Percentiles rank a stretch among this genome's conserved stretches.
Conservation (phyloP, 257 asterid species). For the Jaltomata sinuosa region DNA sequence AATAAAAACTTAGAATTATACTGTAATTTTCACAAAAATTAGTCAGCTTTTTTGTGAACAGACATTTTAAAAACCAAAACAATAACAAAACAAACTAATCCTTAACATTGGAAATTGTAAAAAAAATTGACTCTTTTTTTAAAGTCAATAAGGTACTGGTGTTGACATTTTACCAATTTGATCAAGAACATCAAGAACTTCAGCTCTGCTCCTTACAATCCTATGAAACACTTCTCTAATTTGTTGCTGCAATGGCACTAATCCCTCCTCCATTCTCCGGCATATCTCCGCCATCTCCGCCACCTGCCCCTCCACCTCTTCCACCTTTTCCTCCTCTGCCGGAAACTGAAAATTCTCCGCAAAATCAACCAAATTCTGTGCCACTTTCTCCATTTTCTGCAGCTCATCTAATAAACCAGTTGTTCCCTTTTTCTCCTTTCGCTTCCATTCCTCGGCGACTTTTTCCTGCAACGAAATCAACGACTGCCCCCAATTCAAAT, state of each 20-base stretch:
- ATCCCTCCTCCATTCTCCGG: conserved; percentile 71
- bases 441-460: conserved; percentile 85
- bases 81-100: background rate
- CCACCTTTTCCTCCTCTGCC: conserved; percentile 61
- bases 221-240: conserved; percentile 85
- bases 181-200: conserved; percentile 72
- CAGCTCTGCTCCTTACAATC: conserved; percentile 85
- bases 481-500: conserved; percentile 61
- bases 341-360: conserved; percentile 56
- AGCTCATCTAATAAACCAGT: conserved; percentile 70
- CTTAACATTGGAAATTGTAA: background rate
- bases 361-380: conserved; percentile 45
- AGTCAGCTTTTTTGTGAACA: background rate
- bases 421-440: conserved; percentile 70
- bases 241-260: conserved; percentile 64
- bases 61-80: background rate
- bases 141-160: conserved; percentile 52
- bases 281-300: conserved; percentile 67
- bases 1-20: background rate
- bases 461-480: conserved; percentile 61
- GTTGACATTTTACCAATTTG: conserved; percentile 48
- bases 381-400: conserved; percentile 69
- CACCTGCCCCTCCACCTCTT: conserved; percentile 44
- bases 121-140: background rate
- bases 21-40: background rate